These are phyloP conservation scores for Psophocarpus tetragonolobus DNA, from an alignment of 306 rosid species.

Conservation along the genomic window DNA sequence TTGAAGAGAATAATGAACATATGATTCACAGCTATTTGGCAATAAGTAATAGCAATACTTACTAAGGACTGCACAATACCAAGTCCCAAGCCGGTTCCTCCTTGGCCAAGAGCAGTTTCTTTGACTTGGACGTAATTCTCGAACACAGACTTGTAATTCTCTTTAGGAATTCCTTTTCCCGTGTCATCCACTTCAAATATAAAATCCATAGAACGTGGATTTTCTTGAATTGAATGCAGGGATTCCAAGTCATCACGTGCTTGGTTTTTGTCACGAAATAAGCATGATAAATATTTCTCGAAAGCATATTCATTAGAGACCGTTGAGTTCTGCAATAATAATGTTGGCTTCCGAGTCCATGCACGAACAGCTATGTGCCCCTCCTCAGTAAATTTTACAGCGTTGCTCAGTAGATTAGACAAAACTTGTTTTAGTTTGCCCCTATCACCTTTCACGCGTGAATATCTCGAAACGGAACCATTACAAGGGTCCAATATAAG, in stretches of 20 bases:
- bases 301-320: constrained; percentile 18
- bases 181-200: constrained; percentile 78
- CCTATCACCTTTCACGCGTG: constrained; percentile 59
- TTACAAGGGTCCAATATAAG: constrained; percentile 64
- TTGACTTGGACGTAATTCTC: constrained; percentile 79
- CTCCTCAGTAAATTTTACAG: constrained; percentile 66
- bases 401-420: constrained; percentile 70
- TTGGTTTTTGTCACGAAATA: constrained; percentile 39
- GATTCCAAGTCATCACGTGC: constrained; percentile 28
- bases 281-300: constrained; percentile 32
- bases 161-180: constrained; percentile 80
- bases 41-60: constrained; percentile 20
- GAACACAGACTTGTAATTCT: constrained; percentile 57
- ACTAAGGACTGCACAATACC: constrained; percentile 87
- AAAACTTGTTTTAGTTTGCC: constrained; percentile 72
- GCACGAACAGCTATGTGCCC: constrained; percentile 63
- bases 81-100: constrained; percentile 88
- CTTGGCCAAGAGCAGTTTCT: constrained; percentile 57
- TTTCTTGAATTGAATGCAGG: constrained; percentile 25
- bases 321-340: constrained; percentile 45
- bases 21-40: neutral
- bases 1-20: neutral
- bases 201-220: constrained; percentile 52
- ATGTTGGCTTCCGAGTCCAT: constrained; percentile 54
- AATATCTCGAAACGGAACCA: constrained; percentile 53